These are phyloP conservation scores for Zymoseptoria ardabiliae DNA, from an alignment of 2,329 filamentous ascomycete genomes.

Conservation along the genomic window DNA sequence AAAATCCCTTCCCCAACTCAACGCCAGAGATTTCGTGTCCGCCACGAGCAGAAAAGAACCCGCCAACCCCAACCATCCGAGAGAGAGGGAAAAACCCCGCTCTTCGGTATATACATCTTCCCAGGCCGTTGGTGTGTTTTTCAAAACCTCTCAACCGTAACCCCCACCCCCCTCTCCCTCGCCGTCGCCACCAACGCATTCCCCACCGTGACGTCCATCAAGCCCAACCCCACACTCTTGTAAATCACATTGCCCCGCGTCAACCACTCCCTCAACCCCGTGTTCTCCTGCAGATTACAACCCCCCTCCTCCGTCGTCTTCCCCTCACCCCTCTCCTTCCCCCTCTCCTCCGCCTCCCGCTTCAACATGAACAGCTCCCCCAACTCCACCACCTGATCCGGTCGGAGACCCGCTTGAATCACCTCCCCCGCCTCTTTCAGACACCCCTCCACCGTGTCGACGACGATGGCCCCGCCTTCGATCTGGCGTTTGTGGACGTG, in stretches of 20 bases:
- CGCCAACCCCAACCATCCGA: too few relatives aligned
- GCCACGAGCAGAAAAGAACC: too few relatives aligned
- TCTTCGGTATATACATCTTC: too few relatives aligned
- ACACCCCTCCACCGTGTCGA: conserved; percentile 67
- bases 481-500: conserved; percentile 60
- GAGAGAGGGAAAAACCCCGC: too few relatives aligned
- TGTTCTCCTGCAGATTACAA: conserved; percentile 30
- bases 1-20: too few relatives aligned
- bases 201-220: conserved; percentile 63
- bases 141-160: conserved; percentile 44
- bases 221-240: conserved; percentile 60
- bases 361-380: conserved; percentile 69
- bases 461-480: conserved; percentile 53
- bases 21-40: too few relatives aligned
- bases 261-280: conserved; percentile 46
- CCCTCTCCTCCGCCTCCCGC: conserved; percentile 40
- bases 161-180: conserved; percentile 48
- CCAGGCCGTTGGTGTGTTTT: too few relatives aligned
- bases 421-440: conserved; percentile 81
- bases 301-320: conserved; percentile 17
- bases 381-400: conserved; percentile 74
- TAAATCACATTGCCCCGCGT: conserved; percentile 59
- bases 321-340: conserved; percentile 22
- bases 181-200: conserved; percentile 51
- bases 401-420: conserved; percentile 65